Percentiles rank a stretch among this genome's conserved stretches.
These are phyloP conservation scores for Saturnispora serradocipensis DNA, from an alignment of 805 yeast species.

Conservation along the genomic window DNA sequence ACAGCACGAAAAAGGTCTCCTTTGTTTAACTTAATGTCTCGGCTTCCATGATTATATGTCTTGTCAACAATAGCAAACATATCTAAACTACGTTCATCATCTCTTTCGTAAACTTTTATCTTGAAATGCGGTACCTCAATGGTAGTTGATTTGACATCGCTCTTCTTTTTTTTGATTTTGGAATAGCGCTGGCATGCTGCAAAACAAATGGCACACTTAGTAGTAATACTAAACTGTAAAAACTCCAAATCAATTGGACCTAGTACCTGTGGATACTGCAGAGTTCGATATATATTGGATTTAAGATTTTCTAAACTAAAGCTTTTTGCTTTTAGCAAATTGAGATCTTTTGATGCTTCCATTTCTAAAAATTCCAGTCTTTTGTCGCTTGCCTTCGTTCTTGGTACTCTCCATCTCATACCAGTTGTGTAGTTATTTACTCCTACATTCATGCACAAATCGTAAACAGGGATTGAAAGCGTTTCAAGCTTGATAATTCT, in stretches of 20 bases:
- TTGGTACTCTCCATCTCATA: conserved; percentile 4
- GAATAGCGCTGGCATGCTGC: not conserved
- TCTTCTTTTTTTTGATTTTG: not conserved
- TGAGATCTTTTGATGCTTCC: not conserved
- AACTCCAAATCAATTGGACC: not conserved
- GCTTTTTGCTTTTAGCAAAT: not conserved
- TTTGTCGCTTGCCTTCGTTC: not conserved
- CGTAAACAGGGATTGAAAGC: conserved; percentile 1
- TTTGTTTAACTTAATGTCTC: not conserved
- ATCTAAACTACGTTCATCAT: not conserved
- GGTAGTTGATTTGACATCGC: not conserved
- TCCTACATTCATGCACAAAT: not conserved
- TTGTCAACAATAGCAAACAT: not conserved
- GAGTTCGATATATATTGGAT: not conserved
- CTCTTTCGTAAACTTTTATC: not conserved
- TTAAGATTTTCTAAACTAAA: not conserved
- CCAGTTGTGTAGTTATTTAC: not conserved
- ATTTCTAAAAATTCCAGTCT: not conserved
- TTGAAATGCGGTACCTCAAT: not conserved
- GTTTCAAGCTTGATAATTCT: not conserved
- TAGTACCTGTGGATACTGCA: not conserved
- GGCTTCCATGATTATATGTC: not conserved
- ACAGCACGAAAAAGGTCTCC: not conserved
- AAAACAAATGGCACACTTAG: not conserved
- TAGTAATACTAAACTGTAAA: not conserved